Percentiles rank a stretch among this genome's conserved stretches.
phyloP scores from a whole-genome alignment of 306 rosid genomes.

The Cucumis hystrix region DNA sequence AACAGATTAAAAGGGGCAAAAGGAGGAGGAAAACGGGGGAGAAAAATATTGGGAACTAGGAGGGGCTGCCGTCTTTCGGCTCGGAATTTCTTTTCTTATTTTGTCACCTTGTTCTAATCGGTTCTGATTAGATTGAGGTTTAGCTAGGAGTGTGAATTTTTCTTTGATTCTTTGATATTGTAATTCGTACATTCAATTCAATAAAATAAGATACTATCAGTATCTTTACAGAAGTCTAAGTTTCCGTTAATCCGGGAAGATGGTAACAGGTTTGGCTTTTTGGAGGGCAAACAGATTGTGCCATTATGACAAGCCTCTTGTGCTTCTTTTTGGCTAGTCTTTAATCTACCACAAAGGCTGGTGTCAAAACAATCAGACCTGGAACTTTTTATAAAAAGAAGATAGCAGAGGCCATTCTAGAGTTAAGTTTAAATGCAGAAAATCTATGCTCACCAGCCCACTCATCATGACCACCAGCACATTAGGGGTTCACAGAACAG shows the following conservation, averaged over 20 bases:
- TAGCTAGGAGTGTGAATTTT: too few relatives aligned
- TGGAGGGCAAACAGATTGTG: neutral
- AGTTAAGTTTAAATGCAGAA: neutral
- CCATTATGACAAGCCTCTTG: neutral
- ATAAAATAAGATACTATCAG: too few relatives aligned
- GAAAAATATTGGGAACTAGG: too few relatives aligned
- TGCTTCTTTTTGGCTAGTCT: neutral
- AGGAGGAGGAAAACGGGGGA: too few relatives aligned
- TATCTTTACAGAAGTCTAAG: too few relatives aligned
- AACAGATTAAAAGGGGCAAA: too few relatives aligned
- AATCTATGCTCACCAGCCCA: neutral
- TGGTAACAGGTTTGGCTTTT: neutral
- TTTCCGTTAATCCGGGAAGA: neutral
- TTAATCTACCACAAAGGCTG: neutral
- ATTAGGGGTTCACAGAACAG: neutral
- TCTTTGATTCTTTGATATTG: too few relatives aligned
- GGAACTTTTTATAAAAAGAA: neutral
- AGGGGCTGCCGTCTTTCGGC: too few relatives aligned
- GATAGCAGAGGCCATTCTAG: neutral
- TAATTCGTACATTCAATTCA: too few relatives aligned
- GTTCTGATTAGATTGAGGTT: too few relatives aligned
- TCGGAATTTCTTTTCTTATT: too few relatives aligned
- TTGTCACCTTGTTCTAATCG: too few relatives aligned
- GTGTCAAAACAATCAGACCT: neutral
- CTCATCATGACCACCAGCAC: neutral